phyloP scores from a whole-genome alignment of 2,329 filamentous ascomycete species.

The Iodosphaeria phyllophila region DNA sequence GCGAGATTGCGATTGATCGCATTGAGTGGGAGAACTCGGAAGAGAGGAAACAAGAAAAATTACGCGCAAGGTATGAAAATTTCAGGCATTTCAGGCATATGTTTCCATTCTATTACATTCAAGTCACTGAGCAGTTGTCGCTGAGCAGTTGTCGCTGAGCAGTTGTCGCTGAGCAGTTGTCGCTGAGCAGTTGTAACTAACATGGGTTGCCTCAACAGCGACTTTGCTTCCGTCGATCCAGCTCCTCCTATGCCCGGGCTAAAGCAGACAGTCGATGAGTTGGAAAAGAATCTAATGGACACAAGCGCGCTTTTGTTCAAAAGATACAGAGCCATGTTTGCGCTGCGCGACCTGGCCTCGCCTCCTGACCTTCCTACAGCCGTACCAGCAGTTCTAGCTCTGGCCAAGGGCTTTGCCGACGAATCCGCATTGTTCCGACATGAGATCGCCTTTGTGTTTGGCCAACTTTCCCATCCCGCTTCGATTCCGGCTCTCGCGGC shows the following conservation, averaged over 20 bases:
- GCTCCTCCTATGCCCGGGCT: constrained; percentile 69
- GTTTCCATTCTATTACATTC: neutral
- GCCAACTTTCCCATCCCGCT: constrained; percentile 88
- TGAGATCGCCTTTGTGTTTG: constrained; percentile 96
- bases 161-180: constrained; percentile 4
- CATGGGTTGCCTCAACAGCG: no score
- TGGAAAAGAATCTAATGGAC: constrained; percentile 65
- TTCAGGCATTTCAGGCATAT: neutral
- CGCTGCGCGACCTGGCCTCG: constrained; percentile 82
- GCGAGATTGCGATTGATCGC: constrained; percentile 86
- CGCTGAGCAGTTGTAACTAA: constrained; percentile 13
- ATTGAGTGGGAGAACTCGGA: constrained; percentile 84
- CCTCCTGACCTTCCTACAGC: constrained; percentile 83
- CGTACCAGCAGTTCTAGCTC: constrained; percentile 65
- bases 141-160: constrained; percentile 9
- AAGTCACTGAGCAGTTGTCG: neutral
- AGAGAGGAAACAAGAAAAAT: constrained; percentile 50
- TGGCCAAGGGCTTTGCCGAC: constrained; percentile 73
- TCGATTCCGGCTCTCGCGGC: constrained; percentile 78
- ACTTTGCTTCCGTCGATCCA: constrained; percentile 90
- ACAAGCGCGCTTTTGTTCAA: constrained; percentile 65
- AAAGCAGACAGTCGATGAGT: constrained; percentile 49
- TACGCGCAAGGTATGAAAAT: constrained; percentile 54
- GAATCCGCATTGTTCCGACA: constrained; percentile 87
- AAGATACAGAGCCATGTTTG: constrained; percentile 96